Percentiles rank a stretch among this genome's conserved stretches.
phyloP scores from a whole-genome alignment of 106 monocot genomes.

The Triglochin maritima region DNA sequence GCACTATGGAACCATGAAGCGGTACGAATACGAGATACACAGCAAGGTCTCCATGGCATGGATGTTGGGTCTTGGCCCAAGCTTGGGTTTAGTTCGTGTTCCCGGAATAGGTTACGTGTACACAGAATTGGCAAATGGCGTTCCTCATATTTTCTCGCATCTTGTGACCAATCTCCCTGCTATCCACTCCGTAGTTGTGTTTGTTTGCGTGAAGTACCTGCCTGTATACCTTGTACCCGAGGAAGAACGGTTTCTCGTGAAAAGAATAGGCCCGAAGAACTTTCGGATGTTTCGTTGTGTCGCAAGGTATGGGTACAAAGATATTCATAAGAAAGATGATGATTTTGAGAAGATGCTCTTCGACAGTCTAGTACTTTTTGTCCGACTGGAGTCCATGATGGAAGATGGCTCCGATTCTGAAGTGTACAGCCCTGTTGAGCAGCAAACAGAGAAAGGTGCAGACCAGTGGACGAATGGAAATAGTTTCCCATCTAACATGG shows the following conservation, averaged over 20 bases:
- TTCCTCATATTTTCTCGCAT: constrained; percentile 89
- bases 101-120: constrained; percentile 85
- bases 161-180: constrained; percentile 79
- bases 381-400: constrained; percentile 80
- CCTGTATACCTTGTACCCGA: constrained; percentile 61
- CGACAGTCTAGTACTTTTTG: constrained; percentile 39
- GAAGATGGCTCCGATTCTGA: constrained; percentile 68
- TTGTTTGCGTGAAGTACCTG: constrained; percentile 69
- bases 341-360: constrained; percentile 85
- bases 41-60: constrained; percentile 82
- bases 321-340: constrained; percentile 66
- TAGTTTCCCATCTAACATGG: neutral
- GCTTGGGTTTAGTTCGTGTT: constrained; percentile 68
- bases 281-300: constrained; percentile 78
- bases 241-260: constrained; percentile 59
- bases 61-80: constrained; percentile 72
- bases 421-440: constrained; percentile 21
- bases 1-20: constrained; percentile 67
- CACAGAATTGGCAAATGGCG: constrained; percentile 69
- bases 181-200: constrained; percentile 55
- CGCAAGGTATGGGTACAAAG: constrained; percentile 85
- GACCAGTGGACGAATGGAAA: neutral
- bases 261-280: constrained; percentile 54
- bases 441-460: constrained; percentile 4
- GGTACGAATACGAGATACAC: constrained; percentile 78